Percentiles rank a stretch among this genome's conserved stretches.
phyloP scores from a whole-genome alignment of 805 yeast genomes.

The Saccharomycopsis guyanensis region DNA sequence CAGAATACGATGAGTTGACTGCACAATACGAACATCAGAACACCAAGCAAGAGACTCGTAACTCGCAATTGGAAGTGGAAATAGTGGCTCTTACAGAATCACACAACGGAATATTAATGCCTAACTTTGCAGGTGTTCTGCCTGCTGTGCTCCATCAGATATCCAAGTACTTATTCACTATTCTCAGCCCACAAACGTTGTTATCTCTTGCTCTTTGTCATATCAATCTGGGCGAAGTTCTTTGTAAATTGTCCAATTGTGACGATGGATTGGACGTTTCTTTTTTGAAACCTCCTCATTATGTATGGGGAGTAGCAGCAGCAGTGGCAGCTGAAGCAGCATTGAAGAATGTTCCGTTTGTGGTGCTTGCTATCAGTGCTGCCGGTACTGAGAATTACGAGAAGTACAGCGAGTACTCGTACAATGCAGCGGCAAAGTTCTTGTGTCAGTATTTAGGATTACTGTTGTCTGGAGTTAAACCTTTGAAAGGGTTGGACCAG shows the following conservation, averaged over 20 bases:
- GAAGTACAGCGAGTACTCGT: slow-evolving; percentile 36
- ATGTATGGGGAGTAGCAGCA: slow-evolving; percentile 52
- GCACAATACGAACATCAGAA: background rate
- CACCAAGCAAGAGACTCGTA: background rate
- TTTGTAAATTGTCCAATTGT: slow-evolving; percentile 17
- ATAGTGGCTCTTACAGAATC: background rate
- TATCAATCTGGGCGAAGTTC: slow-evolving; percentile 26
- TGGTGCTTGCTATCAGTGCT: slow-evolving; percentile 37
- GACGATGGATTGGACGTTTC: slow-evolving; percentile 25
- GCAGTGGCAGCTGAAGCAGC: slow-evolving; percentile 29
- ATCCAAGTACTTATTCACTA: slow-evolving; percentile 20
- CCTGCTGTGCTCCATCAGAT: background rate
- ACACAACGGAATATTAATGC: background rate
- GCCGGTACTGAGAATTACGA: slow-evolving; percentile 61
- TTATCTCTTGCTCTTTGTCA: slow-evolving; percentile 30
- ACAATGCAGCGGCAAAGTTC: slow-evolving; percentile 2
- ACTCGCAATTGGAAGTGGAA: background rate
- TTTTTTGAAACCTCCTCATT: slow-evolving; percentile 49
- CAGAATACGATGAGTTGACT: background rate
- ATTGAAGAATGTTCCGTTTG: background rate
- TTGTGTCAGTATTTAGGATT: slow-evolving; percentile 1
- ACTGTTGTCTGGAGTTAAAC: background rate
- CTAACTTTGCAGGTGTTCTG: background rate
- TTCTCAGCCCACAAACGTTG: slow-evolving; percentile 12
- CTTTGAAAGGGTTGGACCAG: background rate